Evolutionary conservation across 805 yeast genomes (phyloP), one percentile per base, ranked within the genome.

Genomic region (Kuraishia floccosa): DNA sequence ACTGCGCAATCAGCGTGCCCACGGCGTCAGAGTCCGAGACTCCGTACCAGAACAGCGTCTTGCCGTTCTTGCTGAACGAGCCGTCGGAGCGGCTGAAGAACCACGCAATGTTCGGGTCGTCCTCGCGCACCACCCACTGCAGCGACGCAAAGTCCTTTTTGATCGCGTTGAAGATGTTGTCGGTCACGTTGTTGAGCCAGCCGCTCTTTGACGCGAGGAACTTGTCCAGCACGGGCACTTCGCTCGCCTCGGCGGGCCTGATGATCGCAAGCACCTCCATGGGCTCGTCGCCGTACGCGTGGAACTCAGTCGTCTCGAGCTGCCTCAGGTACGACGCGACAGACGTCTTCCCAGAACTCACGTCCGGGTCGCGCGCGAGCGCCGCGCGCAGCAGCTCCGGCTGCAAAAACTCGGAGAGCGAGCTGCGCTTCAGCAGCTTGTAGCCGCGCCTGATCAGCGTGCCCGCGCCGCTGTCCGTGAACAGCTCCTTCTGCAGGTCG

Each of bases 391-490:
- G 69, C 32, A 74, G 60, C 49, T 83, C 94, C n/a, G 84, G 72
- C 36, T 76, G 72, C 22, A 62, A 52, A 52, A 87, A 81, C 39
- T 82, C 89, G 24, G 63, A 57, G 33, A 86, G 60, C 15, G 80
- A 70, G 46, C 72, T 68, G 52, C 85, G 75, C 47, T 74, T 76
- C 35, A 79, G 54, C 42, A 91, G 68, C 60, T 84, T 85, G 63
- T 89, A 84, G 39, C 99, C 99, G 58, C 98, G 77, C 70, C 98
- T 81, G 47, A 91, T 86, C 63, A 91, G 68, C 28, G 99, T 91
- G 51, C 99, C 99, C 19, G 98, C 99, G 57, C 99, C 99, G 12
- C 95, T 81, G 56, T 91, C 98, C 25, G 99, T 91, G 61, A 91
- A 91, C 49, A 91, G 72, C 58, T 91, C 99, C 55, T 89, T 91